Evolutionary conservation across 805 yeast species (phyloP).

Genomic region (Barnettozyma sp.): DNA sequence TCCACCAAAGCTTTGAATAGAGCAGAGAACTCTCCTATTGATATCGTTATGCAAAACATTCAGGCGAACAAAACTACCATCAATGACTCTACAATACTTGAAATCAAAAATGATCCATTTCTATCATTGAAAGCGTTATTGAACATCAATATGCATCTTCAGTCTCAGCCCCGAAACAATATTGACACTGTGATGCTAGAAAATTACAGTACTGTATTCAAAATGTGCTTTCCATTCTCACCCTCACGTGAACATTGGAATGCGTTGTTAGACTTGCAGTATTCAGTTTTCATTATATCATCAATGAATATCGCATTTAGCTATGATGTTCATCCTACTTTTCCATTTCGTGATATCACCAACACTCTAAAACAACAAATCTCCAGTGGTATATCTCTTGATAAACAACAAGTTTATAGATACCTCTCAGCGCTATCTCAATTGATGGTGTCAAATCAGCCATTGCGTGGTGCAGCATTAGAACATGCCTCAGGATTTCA

Average conservation of each 20-base stretch:
- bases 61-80: not conserved
- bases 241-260: constrained; percentile 10
- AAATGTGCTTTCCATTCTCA: not conserved
- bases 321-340: constrained; percentile 5
- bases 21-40: not conserved
- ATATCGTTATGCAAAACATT: not conserved
- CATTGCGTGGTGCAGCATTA: constrained; percentile 6
- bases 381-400: constrained; percentile 15
- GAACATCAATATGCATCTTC: not conserved
- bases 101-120: constrained; percentile 3
- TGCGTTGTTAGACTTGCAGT: constrained; percentile 11
- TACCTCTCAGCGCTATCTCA: constrained; percentile 3
- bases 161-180: not conserved
- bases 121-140: constrained; percentile 1
- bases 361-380: constrained; percentile 12
- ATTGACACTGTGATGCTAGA: not conserved
- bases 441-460: constrained; percentile 9
- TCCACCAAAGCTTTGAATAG: constrained; percentile 12
- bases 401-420: constrained; percentile 9
- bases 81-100: not conserved
- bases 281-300: constrained; percentile 11
- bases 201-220: not conserved
- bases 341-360: constrained; percentile 7
- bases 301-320: not conserved
- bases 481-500: constrained; percentile 5